Evolutionary conservation across 2,329 filamentous ascomycete genomes (phyloP), one percentile per base, ranked within the genome.

Genomic region (Ceratocystis variospora): DNA sequence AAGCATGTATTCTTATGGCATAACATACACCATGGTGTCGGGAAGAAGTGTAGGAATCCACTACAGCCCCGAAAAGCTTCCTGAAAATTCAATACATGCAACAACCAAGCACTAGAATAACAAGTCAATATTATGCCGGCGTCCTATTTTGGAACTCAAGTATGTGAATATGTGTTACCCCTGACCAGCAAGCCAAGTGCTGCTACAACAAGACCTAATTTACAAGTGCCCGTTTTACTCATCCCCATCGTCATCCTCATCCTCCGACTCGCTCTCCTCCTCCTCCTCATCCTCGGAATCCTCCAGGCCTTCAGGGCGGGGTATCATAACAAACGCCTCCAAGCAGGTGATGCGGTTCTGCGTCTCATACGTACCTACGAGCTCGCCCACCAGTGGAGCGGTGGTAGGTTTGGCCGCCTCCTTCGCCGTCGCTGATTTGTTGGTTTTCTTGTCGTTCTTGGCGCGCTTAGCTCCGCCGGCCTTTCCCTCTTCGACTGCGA

Each of bases 321-420:
- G 82, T 74, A 89, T 82, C 90, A 97, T 95, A 69, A 89, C 79
- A 77, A 96, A 97, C 25, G 87, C 87, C 71, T 85, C 86, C 72
- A 97, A 73, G 74, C 94, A 97, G 46, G 92, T 97, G 70, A 97
- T 91, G 66, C 94, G 81, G 74, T 93, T 92, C 59, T 87, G 86
- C 25, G 92, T 96, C 75, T 92, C 87, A 72, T 94, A 94, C 41
- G 83, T 85, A 17, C 87, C 90, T 57, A 96, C 74, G 66, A 95
- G 73, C 70, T 77, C 81, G 19, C 89, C 91, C 25, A 89, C 71
- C 68, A 76, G 45, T 67, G 28, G 31, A 7, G 61, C 67, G n/a
- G 45, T 37, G 2, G 25, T 2, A 5, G 37, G 37, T 4, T 41
- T 41, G 37, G 8, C 37, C 10, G 17, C 15, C 22, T 28, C 57